Base-by-base conservation (phyloP, 2,329 filamentous ascomycete species). In the Corniculantispora saksenae region DNA sequence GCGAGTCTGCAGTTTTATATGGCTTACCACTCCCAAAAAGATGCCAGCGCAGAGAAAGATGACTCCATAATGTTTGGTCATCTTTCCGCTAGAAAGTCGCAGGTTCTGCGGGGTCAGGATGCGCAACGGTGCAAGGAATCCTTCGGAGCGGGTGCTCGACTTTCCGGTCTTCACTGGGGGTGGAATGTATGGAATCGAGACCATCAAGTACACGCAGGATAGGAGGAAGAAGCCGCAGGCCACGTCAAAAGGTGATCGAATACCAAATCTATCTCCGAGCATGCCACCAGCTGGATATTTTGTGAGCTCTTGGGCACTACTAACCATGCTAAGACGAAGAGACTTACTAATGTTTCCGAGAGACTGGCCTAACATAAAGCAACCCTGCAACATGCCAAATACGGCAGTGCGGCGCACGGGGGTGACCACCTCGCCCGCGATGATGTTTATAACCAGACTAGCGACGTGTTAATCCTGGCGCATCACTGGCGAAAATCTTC, bases 351-450 rank as follows among this genome's bases (percentile, higher is more conserved):
- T 77, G 62, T 86, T 91, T 0, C 88, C 89, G 10, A 88, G 78
- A 0, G 87, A 86, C 3, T 85, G 84, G 0, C 89, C 90, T 2
- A 92, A 80, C 83, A 91, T 89, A 64, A 89, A 84, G 62, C 82
- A 84, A 0, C 90, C 90, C 68, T 90, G 87, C 0, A 92, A 77
- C 68, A 84, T 80, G 0, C 90, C 90, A 65, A 92, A 85, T 0
- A 89, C 84, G 0, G 82, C 86, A 0, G 90, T 92, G 3, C 89
- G 80, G 62, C 85, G 79, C 23, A 82, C 77, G 0, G 88, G 83
- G 47, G 84, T 80, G 0, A 90, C 85, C 2, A 90, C 78, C 72
- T 91, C 89, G 1, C 88, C 84, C 1, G 89, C 87, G 53, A 89
- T 87, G 15, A 89, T 88, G 69, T 92, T 92, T 25, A 91, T 79